These are phyloP conservation scores for Pisolithus thermaeus DNA, from an alignment of 1,284 basidiomycete genomes.

Conservation along the genomic window DNA sequence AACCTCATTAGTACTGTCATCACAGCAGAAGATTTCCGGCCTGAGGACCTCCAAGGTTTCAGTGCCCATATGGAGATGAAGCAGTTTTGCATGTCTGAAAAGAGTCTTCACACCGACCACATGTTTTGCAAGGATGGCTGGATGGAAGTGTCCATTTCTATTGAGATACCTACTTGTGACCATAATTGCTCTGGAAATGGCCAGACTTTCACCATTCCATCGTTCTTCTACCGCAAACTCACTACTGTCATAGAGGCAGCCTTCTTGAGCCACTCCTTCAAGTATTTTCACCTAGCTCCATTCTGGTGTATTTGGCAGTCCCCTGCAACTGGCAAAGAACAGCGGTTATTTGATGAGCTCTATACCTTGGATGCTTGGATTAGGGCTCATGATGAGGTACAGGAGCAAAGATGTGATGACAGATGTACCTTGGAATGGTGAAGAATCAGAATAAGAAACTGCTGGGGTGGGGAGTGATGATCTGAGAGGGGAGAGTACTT, in stretches of 20 bases:
- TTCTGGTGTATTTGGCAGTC: not conserved
- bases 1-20: not conserved
- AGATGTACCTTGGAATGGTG: constrained; percentile 9
- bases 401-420: not conserved
- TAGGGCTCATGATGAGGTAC: not conserved
- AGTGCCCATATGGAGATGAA: not conserved
- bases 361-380: constrained; percentile 10
- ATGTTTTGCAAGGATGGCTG: too few species aligned
- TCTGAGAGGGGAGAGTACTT: too few species aligned
- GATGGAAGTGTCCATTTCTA: too few species aligned
- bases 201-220: too few species aligned
- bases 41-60: not conserved
- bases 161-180: too few species aligned
- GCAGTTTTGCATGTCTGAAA: not conserved
- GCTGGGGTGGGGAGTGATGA: too few species aligned
- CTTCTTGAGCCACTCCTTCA: too few species aligned
- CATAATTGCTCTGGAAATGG: too few species aligned
- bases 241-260: too few species aligned
- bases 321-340: not conserved
- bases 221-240: too few species aligned
- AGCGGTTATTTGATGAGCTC: constrained; percentile 6
- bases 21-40: not conserved
- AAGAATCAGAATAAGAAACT: too few species aligned
- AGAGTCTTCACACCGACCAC: too few species aligned
- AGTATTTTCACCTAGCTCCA: not conserved